These are phyloP conservation scores for Fraxinus ornus DNA, from an alignment of 305 asterid genomes.

Conservation along the genomic window DNA sequence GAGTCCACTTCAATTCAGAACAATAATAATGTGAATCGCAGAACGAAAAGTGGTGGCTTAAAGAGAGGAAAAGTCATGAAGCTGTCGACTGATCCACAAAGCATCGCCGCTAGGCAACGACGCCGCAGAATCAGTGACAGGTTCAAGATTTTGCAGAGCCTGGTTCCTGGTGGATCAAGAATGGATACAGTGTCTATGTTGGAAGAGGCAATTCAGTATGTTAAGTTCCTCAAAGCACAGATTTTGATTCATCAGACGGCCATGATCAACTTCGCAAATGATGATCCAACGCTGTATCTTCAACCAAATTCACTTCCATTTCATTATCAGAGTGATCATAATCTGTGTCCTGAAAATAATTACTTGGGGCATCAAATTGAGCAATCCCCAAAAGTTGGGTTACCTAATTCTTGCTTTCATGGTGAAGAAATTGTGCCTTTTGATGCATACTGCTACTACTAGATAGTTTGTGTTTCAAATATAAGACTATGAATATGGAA, in stretches of 20 bases:
- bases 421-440: constrained; percentile 27
- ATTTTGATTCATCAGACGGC: constrained; percentile 56
- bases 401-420: constrained; percentile 27
- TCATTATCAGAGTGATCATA: constrained; percentile 15
- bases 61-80: constrained; percentile 26
- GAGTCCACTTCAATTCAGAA: constrained; percentile 20
- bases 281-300: background rate
- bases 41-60: constrained; percentile 23
- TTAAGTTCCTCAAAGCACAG: constrained; percentile 69
- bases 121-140: constrained; percentile 77
- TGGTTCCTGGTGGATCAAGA: constrained; percentile 71
- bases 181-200: constrained; percentile 80
- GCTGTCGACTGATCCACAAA: constrained; percentile 77
- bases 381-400: constrained; percentile 17
- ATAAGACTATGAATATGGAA: background rate
- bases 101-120: constrained; percentile 77
- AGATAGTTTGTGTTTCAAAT: background rate
- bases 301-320: constrained; percentile 6
- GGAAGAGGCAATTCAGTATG: constrained; percentile 79
- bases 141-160: constrained; percentile 69
- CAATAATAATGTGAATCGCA: constrained; percentile 13
- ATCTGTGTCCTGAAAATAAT: background rate
- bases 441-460: constrained; percentile 17
- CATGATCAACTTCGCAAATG: constrained; percentile 38
- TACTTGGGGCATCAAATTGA: constrained; percentile 12